phyloP scores from a whole-genome alignment of 148 eudicot genomes.

The Fagopyrum tataricum region DNA sequence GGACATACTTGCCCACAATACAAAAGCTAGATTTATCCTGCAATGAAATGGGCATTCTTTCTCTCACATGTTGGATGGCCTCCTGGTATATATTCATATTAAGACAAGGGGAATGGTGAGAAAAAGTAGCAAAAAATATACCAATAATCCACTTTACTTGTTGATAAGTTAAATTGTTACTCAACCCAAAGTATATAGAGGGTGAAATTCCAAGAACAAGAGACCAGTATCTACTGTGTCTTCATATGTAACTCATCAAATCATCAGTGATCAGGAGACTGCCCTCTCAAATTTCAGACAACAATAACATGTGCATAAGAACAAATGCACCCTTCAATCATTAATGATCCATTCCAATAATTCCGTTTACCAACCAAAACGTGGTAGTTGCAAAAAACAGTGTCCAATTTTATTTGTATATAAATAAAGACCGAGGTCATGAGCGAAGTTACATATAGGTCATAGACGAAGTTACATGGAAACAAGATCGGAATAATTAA shows the following conservation, averaged over 20 bases:
- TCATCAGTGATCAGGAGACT: background rate
- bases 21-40: conserved; percentile 58
- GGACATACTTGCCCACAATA: conserved; percentile 52
- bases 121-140: background rate
- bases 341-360: background rate
- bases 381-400: background rate
- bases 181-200: background rate
- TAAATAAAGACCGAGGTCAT: background rate
- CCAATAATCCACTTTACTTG: background rate
- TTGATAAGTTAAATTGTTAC: background rate
- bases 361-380: background rate
- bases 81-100: conserved; percentile 29
- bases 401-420: background rate
- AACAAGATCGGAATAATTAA: background rate
- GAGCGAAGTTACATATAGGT: background rate
- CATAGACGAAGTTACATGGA: background rate
- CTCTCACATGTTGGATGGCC: conserved; percentile 36
- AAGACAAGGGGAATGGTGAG: background rate
- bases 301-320: background rate
- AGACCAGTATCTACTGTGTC: background rate
- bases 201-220: background rate
- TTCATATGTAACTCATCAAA: background rate
- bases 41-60: conserved; percentile 50
- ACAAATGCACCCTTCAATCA: background rate
- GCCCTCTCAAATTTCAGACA: background rate